These are phyloP conservation scores for Tolypocladium pustulatum DNA, from an alignment of 2,329 filamentous ascomycete species.

Conservation along the genomic window DNA sequence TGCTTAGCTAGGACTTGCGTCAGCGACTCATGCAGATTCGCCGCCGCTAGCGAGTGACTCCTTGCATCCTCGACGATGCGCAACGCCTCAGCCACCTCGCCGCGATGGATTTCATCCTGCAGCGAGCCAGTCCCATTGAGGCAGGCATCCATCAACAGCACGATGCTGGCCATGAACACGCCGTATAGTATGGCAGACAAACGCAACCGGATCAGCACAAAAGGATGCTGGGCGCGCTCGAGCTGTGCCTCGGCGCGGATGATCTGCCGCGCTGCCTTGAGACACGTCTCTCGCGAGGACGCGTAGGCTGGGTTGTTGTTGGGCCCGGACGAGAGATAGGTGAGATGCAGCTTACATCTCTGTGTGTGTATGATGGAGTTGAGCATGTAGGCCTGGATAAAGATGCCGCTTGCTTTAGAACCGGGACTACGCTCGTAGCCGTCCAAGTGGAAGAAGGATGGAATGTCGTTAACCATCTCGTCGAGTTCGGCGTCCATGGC, in stretches of 20 bases:
- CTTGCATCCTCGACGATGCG: background rate
- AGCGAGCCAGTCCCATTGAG: background rate
- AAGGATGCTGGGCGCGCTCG: background rate
- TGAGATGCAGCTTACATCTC: background rate
- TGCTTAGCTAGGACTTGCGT: background rate
- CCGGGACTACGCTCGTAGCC: background rate
- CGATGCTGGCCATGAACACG: background rate
- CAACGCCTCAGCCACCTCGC: background rate
- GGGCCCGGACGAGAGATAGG: background rate
- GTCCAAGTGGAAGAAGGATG: background rate
- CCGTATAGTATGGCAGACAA: background rate
- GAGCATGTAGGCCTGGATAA: background rate
- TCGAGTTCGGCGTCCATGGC: background rate
- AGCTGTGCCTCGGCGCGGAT: background rate
- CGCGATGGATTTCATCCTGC: background rate
- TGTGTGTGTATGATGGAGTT: background rate
- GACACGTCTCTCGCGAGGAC: background rate
- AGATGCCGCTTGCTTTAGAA: background rate
- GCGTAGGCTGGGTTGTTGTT: background rate
- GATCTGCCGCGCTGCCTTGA: background rate
- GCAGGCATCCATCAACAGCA: background rate
- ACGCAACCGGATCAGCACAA: background rate
- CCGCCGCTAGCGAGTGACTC: background rate
- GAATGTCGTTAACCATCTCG: background rate
- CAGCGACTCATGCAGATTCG: background rate